These are phyloP conservation scores for Suhomyces kunorum DNA, from an alignment of 1,139 yeast species.

Conservation along the genomic window DNA sequence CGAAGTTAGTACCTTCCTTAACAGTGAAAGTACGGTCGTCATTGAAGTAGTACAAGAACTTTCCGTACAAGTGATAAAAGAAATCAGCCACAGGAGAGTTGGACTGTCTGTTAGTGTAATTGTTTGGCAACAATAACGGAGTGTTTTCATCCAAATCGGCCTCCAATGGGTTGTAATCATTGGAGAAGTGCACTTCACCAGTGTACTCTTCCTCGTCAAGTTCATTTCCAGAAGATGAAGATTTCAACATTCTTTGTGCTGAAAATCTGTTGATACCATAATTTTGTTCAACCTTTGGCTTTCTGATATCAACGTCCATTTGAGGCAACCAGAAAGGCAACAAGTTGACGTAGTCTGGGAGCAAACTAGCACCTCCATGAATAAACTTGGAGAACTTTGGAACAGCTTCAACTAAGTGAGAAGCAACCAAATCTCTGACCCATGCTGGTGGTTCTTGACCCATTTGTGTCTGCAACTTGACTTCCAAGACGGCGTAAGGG, in stretches of 20 bases:
- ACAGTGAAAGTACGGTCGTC: constrained; percentile 73
- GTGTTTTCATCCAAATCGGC: constrained; percentile 49
- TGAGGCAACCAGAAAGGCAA: constrained; percentile 99
- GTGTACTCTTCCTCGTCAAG: constrained; percentile 49
- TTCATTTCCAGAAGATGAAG: constrained; percentile 52
- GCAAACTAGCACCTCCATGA: constrained; percentile 88
- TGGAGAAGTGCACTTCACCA: constrained; percentile 49
- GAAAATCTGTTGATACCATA: constrained; percentile 53
- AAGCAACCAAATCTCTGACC: constrained; percentile 88
- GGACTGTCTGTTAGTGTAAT: constrained; percentile 30
- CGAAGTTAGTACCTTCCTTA: constrained; percentile 80
- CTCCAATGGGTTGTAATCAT: constrained; percentile 50
- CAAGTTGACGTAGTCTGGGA: constrained; percentile 77
- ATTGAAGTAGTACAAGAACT: constrained; percentile 50
- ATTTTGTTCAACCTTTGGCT: constrained; percentile 70
- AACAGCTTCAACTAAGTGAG: constrained; percentile 95
- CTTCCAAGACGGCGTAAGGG: constrained; percentile 97
- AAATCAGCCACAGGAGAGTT: constrained; percentile 36
- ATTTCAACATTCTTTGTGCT: constrained; percentile 27
- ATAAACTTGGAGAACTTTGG: constrained; percentile 97
- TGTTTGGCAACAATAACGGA: constrained; percentile 43
- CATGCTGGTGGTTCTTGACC: constrained; percentile 99
- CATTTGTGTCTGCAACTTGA: constrained; percentile 91
- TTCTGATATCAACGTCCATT: constrained; percentile 92
- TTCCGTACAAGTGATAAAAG: constrained; percentile 36